Evolutionary conservation across 768 basidiomycete species (phyloP).

Genomic region (Suillus occidentalis): DNA sequence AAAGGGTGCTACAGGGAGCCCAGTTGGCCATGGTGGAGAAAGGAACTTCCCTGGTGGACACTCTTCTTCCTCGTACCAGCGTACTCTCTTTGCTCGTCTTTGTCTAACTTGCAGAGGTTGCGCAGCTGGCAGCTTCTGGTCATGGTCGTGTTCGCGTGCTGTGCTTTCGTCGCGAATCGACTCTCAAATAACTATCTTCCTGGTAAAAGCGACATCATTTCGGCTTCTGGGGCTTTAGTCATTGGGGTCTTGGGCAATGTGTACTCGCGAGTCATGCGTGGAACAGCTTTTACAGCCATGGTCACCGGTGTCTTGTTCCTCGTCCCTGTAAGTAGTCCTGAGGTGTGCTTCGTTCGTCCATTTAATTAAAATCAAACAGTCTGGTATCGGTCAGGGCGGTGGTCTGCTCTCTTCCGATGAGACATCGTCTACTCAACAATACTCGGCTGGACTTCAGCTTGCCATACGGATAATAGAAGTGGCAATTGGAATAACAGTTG

Average conservation of each 20-base stretch:
- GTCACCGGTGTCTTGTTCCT: slow-evolving; percentile 92
- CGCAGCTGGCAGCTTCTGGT: slow-evolving; percentile 65
- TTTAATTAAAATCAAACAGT: slow-evolving; percentile 42
- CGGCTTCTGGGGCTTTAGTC: slow-evolving; percentile 75
- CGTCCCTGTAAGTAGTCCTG: slow-evolving; percentile 64
- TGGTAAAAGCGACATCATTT: slow-evolving; percentile 70
- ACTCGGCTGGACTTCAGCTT: slow-evolving; percentile 75
- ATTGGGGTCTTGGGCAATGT: slow-evolving; percentile 79
- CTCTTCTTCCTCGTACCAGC: slow-evolving; percentile 73
- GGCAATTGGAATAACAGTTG: slow-evolving; percentile 83
- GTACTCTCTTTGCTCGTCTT: slow-evolving; percentile 71
- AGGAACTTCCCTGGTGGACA: slow-evolving; percentile 82
- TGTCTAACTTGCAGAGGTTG: slow-evolving; percentile 74
- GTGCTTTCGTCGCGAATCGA: slow-evolving; percentile 70
- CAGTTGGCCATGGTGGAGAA: slow-evolving; percentile 73
- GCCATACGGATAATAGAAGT: slow-evolving; percentile 84
- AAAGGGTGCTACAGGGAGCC: slow-evolving; percentile 76
- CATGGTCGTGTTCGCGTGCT: slow-evolving; percentile 78
- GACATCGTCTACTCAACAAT: slow-evolving; percentile 61
- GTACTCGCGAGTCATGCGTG: slow-evolving; percentile 74
- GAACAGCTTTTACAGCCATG: slow-evolving; percentile 88
- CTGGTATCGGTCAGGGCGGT: slow-evolving; percentile 74
- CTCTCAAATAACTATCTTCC: slow-evolving; percentile 60
- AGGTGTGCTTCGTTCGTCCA: background rate
- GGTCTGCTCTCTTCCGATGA: slow-evolving; percentile 54